phyloP scores from a whole-genome alignment of 306 rosid genomes.

The Ochetophila trinervis region DNA sequence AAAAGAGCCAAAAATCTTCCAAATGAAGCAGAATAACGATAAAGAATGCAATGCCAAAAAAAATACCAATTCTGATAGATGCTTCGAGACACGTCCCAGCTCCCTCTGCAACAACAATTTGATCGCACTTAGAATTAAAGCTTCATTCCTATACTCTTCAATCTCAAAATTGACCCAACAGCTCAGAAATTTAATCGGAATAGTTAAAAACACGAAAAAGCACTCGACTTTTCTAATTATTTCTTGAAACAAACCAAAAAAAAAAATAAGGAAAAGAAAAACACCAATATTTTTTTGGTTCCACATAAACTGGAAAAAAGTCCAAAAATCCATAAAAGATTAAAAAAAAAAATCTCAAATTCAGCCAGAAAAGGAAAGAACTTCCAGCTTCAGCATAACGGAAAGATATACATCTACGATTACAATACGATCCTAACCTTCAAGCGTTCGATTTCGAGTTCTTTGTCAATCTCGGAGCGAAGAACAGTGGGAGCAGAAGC shows the following conservation, averaged over 20 bases:
- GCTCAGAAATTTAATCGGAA: no score
- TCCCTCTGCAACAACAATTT: slow-evolving; percentile 55
- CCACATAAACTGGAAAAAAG: no score
- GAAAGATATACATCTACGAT: no score
- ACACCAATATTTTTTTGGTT: no score
- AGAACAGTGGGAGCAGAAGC: slow-evolving; percentile 21
- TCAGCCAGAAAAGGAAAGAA: background rate
- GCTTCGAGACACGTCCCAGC: slow-evolving; percentile 56
- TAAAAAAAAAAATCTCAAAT: background rate
- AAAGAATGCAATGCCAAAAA: background rate
- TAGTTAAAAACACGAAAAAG: no score
- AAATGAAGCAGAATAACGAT: background rate
- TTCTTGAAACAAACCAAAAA: background rate
- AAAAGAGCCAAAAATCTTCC: background rate
- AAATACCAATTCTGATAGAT: slow-evolving; percentile 57
- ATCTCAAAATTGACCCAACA: no score
- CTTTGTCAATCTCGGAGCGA: slow-evolving; percentile 28
- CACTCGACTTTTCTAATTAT: no score
- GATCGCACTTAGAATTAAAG: slow-evolving; percentile 22
- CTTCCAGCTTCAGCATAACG: background rate
- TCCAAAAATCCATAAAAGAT: background rate
- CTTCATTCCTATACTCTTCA: background rate
- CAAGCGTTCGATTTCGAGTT: slow-evolving; percentile 47
- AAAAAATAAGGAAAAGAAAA: no score
- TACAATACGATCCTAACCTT: slow-evolving; percentile 44